Evolutionary conservation across 2,329 filamentous ascomycete species (phyloP).

Genomic region (Penicillium freii): DNA sequence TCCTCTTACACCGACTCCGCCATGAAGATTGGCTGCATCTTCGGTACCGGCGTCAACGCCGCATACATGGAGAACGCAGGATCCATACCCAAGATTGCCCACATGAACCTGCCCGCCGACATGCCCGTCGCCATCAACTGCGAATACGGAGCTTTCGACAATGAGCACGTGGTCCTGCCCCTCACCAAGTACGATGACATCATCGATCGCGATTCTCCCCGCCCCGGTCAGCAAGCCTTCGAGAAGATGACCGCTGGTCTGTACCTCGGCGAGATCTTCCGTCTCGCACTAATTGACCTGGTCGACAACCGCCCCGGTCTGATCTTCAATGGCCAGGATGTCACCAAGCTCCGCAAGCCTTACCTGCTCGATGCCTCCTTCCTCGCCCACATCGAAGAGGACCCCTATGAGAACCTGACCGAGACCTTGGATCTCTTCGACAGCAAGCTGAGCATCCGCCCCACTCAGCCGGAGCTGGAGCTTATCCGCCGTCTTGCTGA

Average conservation of each 20-base stretch:
- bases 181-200: slow-evolving; percentile 80
- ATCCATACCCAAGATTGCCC: slow-evolving; percentile 86
- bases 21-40: slow-evolving; percentile 96
- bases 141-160: slow-evolving; percentile 96
- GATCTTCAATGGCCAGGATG: slow-evolving; percentile 82
- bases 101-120: slow-evolving; percentile 82
- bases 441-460: slow-evolving; percentile 68
- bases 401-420: slow-evolving; percentile 91
- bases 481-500: slow-evolving; percentile 85
- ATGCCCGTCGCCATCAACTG: slow-evolving; percentile 94
- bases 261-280: slow-evolving; percentile 93
- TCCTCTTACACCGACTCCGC: slow-evolving; percentile 92
- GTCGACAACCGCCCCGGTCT: slow-evolving; percentile 72
- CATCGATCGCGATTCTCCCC: slow-evolving; percentile 87
- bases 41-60: slow-evolving; percentile 96
- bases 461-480: slow-evolving; percentile 77
- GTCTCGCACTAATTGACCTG: slow-evolving; percentile 78
- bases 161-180: slow-evolving; percentile 84
- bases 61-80: slow-evolving; percentile 96
- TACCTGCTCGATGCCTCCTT: slow-evolving; percentile 93
- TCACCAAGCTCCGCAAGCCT: slow-evolving; percentile 74
- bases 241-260: slow-evolving; percentile 98
- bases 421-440: slow-evolving; percentile 83
- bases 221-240: slow-evolving; percentile 90
- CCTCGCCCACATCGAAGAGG: slow-evolving; percentile 88